Evolutionary conservation across 352 stramenopile species (phyloP), one percentile per base, ranked within the genome.

Genomic region (Aphanomyces stellatus): DNA sequence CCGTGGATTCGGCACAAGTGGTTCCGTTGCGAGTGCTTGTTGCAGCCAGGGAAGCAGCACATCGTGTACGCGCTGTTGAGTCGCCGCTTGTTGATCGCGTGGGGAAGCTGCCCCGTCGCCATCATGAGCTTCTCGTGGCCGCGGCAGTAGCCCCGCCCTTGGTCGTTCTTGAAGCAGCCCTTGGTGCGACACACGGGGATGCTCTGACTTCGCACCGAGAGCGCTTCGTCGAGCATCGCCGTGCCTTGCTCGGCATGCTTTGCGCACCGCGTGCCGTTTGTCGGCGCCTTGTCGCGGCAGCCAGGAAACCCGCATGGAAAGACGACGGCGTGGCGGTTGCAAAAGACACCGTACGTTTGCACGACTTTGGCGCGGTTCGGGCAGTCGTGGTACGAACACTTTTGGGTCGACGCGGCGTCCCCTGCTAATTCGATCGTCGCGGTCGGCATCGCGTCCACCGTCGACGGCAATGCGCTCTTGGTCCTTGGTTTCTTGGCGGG

Each of bases 11-110:
- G 82, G 49, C 85, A 94, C 53, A 94, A 70, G 62, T 94, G 85
- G 62, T 92, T 74, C 3, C 85, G 81, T 69, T 94, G 85, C 42
- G 85, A 94, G 74, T 94, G 85, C 65, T 90, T 94, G 65, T 71
- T 80, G 57, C 85, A 94, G 28, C 78, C 78, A 0, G 85, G 85
- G 71, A 90, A 94, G 65, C 81, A 90, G 73, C 85, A 94, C 85
- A 94, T 94, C 22, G 83, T 94, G 75, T 94, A 94, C 35, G 85
- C 83, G 70, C 84, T 92, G 56, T 94, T 94, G 30, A 92, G 76
- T 11, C 85, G 82, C n/a, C 85, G 85, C 59, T 90, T 90, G 72
- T 87, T 94, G 65, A 91, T 81, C 53, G 88, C 78, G 55, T 83
- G 79, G 5, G 83, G 79, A 17, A 94, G 68, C 5, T 79, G 74